Evolutionary conservation across 176 grass and related monocot species (phyloP).

Genomic region (Carex kokanica): DNA sequence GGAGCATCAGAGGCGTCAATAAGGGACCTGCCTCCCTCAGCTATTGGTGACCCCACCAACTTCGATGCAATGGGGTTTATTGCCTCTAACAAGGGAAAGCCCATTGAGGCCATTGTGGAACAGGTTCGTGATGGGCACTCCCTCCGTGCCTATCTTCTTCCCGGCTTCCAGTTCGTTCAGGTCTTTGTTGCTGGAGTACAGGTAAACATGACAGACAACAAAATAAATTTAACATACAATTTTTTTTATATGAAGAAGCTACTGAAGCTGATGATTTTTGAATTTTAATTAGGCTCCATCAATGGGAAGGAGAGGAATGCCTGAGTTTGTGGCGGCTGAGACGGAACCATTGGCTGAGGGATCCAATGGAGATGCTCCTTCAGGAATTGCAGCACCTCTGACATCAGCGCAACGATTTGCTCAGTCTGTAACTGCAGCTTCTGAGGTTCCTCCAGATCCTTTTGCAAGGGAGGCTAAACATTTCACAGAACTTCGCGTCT

Average conservation of each 20-base stretch:
- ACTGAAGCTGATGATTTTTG: slow-evolving; percentile 16
- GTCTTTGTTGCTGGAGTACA: slow-evolving; percentile 95
- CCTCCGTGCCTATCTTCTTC: slow-evolving; percentile 83
- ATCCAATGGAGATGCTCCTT: slow-evolving; percentile 56
- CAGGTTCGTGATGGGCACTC: slow-evolving; percentile 94
- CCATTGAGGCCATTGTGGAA: slow-evolving; percentile 85
- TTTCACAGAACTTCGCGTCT: slow-evolving; percentile 79
- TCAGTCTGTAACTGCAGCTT: slow-evolving; percentile 43
- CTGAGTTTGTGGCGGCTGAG: slow-evolving; percentile 38
- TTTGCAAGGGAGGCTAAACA: slow-evolving; percentile 94
- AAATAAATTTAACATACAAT: slow-evolving; percentile 8
- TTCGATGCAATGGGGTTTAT: slow-evolving; percentile 87
- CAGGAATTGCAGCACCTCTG: slow-evolving; percentile 44
- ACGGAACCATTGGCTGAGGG: slow-evolving; percentile 36
- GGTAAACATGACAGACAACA: slow-evolving; percentile 36
- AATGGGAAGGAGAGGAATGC: slow-evolving; percentile 70
- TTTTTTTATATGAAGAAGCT: slow-evolving; percentile 10
- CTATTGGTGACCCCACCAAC: slow-evolving; percentile 81
- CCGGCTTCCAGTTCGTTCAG: slow-evolving; percentile 90
- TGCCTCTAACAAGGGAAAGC: slow-evolving; percentile 79
- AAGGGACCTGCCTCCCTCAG: slow-evolving; percentile 92
- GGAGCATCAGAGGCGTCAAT: slow-evolving; percentile 72
- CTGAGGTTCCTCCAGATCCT: slow-evolving; percentile 75
- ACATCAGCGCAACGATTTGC: slow-evolving; percentile 88
- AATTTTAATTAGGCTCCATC: slow-evolving; percentile 64